Conservation (phyloP, 768 basidiomycete species). For the Mycena vitilis region DNA sequence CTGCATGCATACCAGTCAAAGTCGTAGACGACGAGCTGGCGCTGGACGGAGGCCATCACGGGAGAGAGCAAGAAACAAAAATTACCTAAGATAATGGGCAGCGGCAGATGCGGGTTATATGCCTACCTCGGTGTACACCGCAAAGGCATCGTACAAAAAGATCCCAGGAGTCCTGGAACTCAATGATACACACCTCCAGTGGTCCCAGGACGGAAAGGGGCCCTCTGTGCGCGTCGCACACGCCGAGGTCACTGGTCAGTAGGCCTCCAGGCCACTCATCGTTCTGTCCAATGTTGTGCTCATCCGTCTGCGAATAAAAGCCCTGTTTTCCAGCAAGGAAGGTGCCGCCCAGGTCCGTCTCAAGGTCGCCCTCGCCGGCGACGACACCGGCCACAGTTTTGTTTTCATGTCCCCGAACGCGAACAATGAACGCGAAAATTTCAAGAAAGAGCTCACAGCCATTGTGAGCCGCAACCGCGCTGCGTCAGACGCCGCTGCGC, state of each 20-base stretch:
- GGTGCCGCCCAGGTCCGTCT: constrained; percentile 83
- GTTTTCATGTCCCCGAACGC: constrained; percentile 82
- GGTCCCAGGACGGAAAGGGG: constrained; percentile 80
- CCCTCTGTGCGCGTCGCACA: constrained; percentile 74
- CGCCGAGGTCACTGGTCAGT: constrained; percentile 72
- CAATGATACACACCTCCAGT: constrained; percentile 77
- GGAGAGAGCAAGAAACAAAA: neutral
- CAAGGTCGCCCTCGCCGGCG: constrained; percentile 75
- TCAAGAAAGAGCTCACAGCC: constrained; percentile 82
- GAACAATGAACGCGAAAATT: constrained; percentile 78
- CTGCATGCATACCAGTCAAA: constrained; percentile 86
- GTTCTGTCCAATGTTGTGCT: constrained; percentile 26
- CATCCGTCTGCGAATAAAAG: constrained; percentile 50
- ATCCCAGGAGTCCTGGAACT: constrained; percentile 79
- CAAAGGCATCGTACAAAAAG: constrained; percentile 90
- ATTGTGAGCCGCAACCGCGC: constrained; percentile 82
- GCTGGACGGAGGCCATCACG: constrained; percentile 31
- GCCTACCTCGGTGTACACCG: constrained; percentile 77
- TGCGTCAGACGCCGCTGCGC: constrained; percentile 46
- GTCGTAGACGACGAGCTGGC: constrained; percentile 91
- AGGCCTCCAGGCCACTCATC: constrained; percentile 24
- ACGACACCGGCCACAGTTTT: constrained; percentile 85
- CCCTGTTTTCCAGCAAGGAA: constrained; percentile 88
- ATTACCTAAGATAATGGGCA: constrained; percentile 41
- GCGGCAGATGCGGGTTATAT: constrained; percentile 48